A percentile compares a stretch with the other conserved stretches of the same genome.
Evolutionary conservation across 2,329 filamentous ascomycete genomes (phyloP).

Genomic region (Epichloe hybrida): DNA sequence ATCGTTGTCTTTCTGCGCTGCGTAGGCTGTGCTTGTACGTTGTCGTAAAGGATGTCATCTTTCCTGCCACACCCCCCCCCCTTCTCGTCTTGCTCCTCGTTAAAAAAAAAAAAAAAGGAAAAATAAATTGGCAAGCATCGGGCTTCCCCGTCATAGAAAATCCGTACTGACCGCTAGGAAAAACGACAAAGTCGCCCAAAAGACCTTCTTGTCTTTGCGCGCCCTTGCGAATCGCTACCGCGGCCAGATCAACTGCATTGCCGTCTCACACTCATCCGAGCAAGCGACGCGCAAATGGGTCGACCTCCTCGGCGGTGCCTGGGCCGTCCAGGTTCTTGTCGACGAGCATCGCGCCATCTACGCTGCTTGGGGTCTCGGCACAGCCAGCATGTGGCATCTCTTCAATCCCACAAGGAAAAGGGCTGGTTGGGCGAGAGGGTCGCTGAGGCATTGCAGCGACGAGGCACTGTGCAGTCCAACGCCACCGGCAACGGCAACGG

Average conservation of each 20-base stretch:
- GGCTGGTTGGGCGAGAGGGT: conserved; percentile 40
- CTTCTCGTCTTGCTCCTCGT: too few relatives aligned
- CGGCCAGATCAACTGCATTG: conserved; percentile 37
- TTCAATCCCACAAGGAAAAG: conserved; percentile 39
- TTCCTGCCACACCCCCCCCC: too few relatives aligned
- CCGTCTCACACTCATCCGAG: conserved; percentile 44
- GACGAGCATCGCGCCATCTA: conserved; percentile 44
- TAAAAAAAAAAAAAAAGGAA: too few relatives aligned
- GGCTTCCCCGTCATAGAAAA: too few relatives aligned
- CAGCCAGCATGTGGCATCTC: conserved; percentile 35
- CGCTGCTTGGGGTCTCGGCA: conserved; percentile 44
- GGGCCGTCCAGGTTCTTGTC: conserved; percentile 40
- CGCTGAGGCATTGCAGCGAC: conserved; percentile 29
- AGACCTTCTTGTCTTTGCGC: conserved; percentile 43
- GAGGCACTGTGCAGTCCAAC: conserved; percentile 20
- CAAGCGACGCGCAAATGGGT: conserved; percentile 44
- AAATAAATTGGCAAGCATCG: too few relatives aligned
- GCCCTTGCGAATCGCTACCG: conserved; percentile 38
- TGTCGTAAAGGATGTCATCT: not conserved
- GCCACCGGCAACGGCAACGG: conserved; percentile 12
- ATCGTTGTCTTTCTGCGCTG: conserved; percentile 40
- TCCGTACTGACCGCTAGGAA: too few relatives aligned
- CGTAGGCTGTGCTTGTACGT: conserved; percentile 41
- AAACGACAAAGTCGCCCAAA: conserved; percentile 32
- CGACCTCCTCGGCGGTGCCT: conserved; percentile 41